Base-by-base conservation (phyloP, 345 rosid genomes). In the Arabis hirsuta region DNA sequence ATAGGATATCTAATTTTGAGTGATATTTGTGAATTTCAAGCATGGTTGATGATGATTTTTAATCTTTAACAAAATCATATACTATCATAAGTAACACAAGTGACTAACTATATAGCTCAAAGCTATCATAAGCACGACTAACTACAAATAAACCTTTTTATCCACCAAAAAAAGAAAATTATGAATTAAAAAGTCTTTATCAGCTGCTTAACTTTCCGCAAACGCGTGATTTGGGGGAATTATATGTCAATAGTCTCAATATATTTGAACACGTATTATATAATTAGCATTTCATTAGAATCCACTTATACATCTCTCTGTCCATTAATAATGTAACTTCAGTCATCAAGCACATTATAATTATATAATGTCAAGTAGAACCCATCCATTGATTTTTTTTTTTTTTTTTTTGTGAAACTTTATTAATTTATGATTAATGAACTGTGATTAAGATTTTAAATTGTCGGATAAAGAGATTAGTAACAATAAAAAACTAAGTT, bases 181-280 rank as follows among this genome's bases (percentile, higher is more conserved):
- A 27, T 41, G 9, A 41, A 7, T 16, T 13, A 48, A 22, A 48
- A 42, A 59, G 59, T 51, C 41, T 51, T 59, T 32, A 67, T 22
- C 26, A 51, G 62, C 34, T 59, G 56, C 42, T 52, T 27, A 67
- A 44, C 78, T 67, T 74, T 74, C 9, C 24, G 48, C 9, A 59
- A 19, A 51, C 61, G 62, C 78, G 78, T 74, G 78, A 74, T 74
- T 74, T 42, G 39, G n/a, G 75, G 78, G 0, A 65, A 52, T 24
- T 51, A 11, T 56, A 39, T 48, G 55, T 73, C 47, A 56, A 22
- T 22, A 22, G 24, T 22, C 24, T 22, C 24, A 22, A 65, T 29
- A 32, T 45, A 41, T 56, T 41, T 65, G 72, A 61, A 58, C 67
- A 50, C 31, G 54, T 9, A 73, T 20, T 38, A 6, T 34, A 34